Evolutionary conservation across 2,329 filamentous ascomycete species (phyloP), one percentile per base, ranked within the genome.

Genomic region (Aspergillus calidoustus): DNA sequence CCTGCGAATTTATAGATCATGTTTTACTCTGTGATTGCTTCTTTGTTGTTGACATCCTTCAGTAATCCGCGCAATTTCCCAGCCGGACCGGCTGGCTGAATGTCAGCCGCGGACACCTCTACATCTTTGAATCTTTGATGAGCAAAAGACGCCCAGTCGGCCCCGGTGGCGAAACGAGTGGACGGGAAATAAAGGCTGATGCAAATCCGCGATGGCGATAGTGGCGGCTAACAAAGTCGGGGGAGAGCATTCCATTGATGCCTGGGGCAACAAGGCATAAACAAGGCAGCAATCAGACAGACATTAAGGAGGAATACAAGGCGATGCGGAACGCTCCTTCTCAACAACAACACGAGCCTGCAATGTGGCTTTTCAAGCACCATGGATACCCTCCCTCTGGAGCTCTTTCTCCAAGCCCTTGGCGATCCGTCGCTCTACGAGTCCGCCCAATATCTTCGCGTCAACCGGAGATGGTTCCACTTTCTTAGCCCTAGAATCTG

Each of bases 121-220:
- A 28, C 47, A 22, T 13, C 15, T 41, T 41, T 17, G 44, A 47
- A 19, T 13, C 15, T 41, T 41, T 17, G 44, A 47, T 47, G 44
- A 7, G 15, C 44, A 28, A 19, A n/a, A 30, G 41, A 50, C 34
- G 43, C 41, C 53, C 25, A 50, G 41, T 15, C 19, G 46, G 46
- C 30, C 54, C 54, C 54, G 25, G 54, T 57, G 46, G 54, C 54
- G 31, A 50, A 43, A 11, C 19, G n/a, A 41, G 15, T 28, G 31
- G 50, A 43, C 19, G n/a, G 34, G 34, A 41, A 41, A 5, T 41
- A 3, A 13, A 41, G 34, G 8, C 34, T 11, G 34, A 13, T 15
- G 31, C n/a, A 43, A 43, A 53, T 25, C 19, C n/a, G 9, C 38
- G 19, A 41, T 8, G 34, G 50, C 23, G 23, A 15, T 43, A n/a